phyloP scores from a whole-genome alignment of 805 yeast species.

The Nakazawaea sp. region DNA sequence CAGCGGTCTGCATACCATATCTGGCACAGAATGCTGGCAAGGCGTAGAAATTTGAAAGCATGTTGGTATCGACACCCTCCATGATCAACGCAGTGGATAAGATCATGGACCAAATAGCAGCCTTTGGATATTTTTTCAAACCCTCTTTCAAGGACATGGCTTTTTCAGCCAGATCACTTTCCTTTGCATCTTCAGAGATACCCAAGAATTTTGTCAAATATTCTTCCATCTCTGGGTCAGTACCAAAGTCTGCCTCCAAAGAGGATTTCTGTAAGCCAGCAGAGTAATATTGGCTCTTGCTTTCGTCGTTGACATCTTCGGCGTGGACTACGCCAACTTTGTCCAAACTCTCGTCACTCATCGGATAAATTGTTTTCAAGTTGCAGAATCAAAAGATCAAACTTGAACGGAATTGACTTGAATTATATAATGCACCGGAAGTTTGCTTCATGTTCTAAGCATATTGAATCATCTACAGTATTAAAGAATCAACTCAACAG shows the following conservation, averaged over 20 bases:
- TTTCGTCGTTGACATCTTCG: constrained; percentile 3
- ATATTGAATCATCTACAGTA: no score
- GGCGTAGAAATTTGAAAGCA: constrained; percentile 36
- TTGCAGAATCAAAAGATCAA: no score
- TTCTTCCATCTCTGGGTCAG: constrained; percentile 17
- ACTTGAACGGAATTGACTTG: no score
- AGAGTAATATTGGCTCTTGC: background rate
- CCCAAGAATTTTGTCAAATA: constrained; percentile 25
- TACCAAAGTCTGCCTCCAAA: background rate
- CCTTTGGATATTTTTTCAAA: constrained; percentile 33
- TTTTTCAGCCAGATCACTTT: constrained; percentile 15
- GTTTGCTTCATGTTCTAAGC: no score
- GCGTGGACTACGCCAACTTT: constrained; percentile 1
- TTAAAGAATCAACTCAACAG: no score
- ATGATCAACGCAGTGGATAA: constrained; percentile 36
- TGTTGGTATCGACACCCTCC: constrained; percentile 42
- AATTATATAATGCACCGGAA: no score
- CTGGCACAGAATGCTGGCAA: constrained; percentile 35
- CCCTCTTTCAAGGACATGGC: constrained; percentile 26
- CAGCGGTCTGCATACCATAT: constrained; percentile 27
- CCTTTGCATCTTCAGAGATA: constrained; percentile 19
- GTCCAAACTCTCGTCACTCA: no score
- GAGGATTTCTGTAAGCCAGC: background rate
- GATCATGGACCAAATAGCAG: constrained; percentile 39
- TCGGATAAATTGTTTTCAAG: no score